Percentiles rank a stretch among this genome's conserved stretches.
phyloP scores from a whole-genome alignment of 1,284 basidiomycete species.

The Rhodotorula sp. region DNA sequence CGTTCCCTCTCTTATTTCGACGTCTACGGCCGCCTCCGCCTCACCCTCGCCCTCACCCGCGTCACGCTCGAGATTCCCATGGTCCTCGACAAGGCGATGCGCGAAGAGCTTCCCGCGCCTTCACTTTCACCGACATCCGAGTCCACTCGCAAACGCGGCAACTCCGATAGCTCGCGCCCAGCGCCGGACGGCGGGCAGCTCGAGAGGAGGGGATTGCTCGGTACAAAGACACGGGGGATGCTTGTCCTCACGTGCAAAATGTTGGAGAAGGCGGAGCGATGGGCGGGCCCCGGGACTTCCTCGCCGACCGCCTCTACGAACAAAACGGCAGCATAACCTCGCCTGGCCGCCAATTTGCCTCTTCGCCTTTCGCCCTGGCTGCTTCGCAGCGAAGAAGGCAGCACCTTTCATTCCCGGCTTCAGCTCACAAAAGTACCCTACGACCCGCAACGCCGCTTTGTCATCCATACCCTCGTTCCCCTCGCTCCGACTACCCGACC shows the following conservation, averaged over 20 bases:
- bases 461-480: too few relatives aligned
- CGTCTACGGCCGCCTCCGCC: conserved; percentile 68
- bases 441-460: too few relatives aligned
- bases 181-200: conserved; percentile 17
- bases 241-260: conserved; percentile 41
- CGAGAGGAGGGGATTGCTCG: conserved; percentile 38
- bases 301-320: too few relatives aligned
- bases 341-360: too few relatives aligned
- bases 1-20: conserved; percentile 74
- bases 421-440: too few relatives aligned
- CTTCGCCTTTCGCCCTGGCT: too few relatives aligned
- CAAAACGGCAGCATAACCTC: too few relatives aligned
- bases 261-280: conserved; percentile 43
- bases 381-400: too few relatives aligned
- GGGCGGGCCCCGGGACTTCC: conserved; percentile 4
- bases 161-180: conserved; percentile 11
- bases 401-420: too few relatives aligned
- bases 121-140: background rate
- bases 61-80: conserved; percentile 75
- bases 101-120: conserved; percentile 36
- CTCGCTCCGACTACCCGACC: too few relatives aligned
- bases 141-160: background rate
- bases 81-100: conserved; percentile 68
- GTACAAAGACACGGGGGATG: conserved; percentile 40
- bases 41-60: conserved; percentile 74